These are phyloP conservation scores for Exophiala bonariae DNA, from an alignment of 2,329 filamentous ascomycete species.

Conservation along the genomic window DNA sequence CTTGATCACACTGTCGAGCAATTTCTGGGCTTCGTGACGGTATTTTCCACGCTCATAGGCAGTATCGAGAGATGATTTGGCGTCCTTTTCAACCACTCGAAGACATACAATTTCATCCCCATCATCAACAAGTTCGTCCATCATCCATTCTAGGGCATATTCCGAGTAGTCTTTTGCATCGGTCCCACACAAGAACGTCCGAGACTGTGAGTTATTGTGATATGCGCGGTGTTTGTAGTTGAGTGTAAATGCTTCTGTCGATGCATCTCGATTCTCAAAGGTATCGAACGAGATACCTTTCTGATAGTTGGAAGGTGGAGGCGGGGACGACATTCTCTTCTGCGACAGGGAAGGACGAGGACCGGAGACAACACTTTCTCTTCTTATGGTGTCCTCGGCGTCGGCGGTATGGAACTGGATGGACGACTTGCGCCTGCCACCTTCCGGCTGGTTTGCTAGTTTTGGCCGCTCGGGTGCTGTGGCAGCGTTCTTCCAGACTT, in stretches of 20 bases:
- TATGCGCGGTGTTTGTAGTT: constrained; percentile 86
- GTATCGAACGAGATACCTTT: constrained; percentile 74
- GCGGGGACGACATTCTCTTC: constrained; percentile 37
- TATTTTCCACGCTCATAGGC: constrained; percentile 69
- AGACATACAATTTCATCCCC: constrained; percentile 92
- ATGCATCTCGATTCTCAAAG: constrained; percentile 65
- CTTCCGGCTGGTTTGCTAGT: constrained; percentile 7
- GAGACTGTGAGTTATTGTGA: constrained; percentile 73
- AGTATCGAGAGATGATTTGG: constrained; percentile 63
- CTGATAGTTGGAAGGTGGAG: constrained; percentile 58
- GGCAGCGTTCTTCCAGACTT: constrained; percentile 26
- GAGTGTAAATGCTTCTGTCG: constrained; percentile 75
- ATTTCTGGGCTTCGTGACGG: constrained; percentile 69
- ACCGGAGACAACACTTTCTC: constrained; percentile 24
- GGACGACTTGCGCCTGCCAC: constrained; percentile 25
- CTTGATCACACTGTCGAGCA: constrained; percentile 73
- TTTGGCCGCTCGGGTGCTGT: constrained; percentile 15
- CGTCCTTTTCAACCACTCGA: constrained; percentile 80
- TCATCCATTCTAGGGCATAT: constrained; percentile 86
- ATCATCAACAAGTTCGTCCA: constrained; percentile 89
- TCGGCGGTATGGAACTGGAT: constrained; percentile 29
- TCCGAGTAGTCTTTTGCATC: constrained; percentile 92
- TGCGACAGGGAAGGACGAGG: constrained; percentile 17
- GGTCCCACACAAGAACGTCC: constrained; percentile 87
- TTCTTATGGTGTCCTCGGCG: constrained; percentile 28